Conservation (phyloP, 768 basidiomycete species). For the Dictyophora rubrovolvata region DNA sequence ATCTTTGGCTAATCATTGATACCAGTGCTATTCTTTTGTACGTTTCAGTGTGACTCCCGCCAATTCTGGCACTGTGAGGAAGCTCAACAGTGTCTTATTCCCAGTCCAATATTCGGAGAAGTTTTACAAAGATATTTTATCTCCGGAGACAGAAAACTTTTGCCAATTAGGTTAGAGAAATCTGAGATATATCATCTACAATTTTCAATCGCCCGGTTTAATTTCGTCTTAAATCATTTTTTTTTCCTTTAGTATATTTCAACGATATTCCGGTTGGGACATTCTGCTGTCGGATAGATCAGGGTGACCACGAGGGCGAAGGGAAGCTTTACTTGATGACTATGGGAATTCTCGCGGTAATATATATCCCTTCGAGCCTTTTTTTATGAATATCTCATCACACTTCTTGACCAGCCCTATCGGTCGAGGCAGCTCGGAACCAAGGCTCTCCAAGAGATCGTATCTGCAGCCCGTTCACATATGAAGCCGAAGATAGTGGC, state of each 20-base stretch:
- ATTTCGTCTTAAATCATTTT: constrained; percentile 1
- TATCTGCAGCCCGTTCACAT: constrained; percentile 51
- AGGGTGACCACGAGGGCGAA: constrained; percentile 35
- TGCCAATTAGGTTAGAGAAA: constrained; percentile 67
- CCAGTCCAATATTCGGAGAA: constrained; percentile 84
- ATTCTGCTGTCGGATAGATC: constrained; percentile 77
- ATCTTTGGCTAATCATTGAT: neutral
- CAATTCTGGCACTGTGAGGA: constrained; percentile 62
- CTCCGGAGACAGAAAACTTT: constrained; percentile 72
- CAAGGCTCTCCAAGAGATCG: constrained; percentile 54
- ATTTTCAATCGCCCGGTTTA: constrained; percentile 5
- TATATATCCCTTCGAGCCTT: constrained; percentile 8
- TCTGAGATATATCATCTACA: constrained; percentile 11
- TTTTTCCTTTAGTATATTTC: constrained; percentile 58
- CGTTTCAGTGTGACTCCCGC: constrained; percentile 46
- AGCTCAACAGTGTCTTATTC: constrained; percentile 65
- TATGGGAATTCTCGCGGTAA: constrained; percentile 81
- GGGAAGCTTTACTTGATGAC: constrained; percentile 77
- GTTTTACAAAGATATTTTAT: constrained; percentile 74
- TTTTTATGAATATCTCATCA: neutral
- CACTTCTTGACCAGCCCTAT: constrained; percentile 52
- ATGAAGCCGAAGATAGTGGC: constrained; percentile 52
- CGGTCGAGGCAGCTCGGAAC: constrained; percentile 71
- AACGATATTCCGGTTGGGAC: constrained; percentile 89
- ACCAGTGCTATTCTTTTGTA: neutral